These are phyloP conservation scores for Phoma sp. DNA, from an alignment of 2,329 filamentous ascomycete genomes.

Conservation along the genomic window DNA sequence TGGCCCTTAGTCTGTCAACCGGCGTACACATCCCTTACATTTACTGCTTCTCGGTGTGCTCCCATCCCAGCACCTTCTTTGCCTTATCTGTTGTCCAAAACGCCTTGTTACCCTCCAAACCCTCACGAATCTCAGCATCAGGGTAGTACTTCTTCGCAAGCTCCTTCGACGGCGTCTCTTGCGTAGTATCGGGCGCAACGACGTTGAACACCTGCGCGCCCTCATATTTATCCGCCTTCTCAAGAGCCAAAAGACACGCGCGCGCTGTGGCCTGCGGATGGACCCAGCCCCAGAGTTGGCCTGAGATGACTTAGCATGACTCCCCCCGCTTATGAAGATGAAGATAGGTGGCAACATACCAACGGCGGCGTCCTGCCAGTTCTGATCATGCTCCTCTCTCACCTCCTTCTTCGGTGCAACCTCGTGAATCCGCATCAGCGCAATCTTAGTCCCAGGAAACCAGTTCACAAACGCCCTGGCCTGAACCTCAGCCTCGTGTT, in stretches of 20 bases:
- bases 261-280: conserved; percentile 43
- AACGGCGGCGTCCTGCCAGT: conserved; percentile 45
- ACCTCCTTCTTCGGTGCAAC: conserved; percentile 41
- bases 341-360: conserved; percentile 7
- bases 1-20: too few species aligned
- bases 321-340: neutral
- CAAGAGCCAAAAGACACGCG: conserved; percentile 45
- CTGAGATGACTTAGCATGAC: neutral
- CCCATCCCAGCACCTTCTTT: conserved; percentile 30
- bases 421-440: conserved; percentile 48
- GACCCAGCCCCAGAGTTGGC: conserved; percentile 49
- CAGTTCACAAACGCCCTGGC: conserved; percentile 44
- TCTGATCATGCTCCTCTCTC: conserved; percentile 40
- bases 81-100: conserved; percentile 36
- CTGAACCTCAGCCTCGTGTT: conserved; percentile 46
- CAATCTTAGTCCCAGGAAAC: conserved; percentile 49
- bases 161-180: conserved; percentile 25
- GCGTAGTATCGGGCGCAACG: conserved; percentile 39
- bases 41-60: conserved; percentile 30
- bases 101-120: conserved; percentile 24
- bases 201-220: conserved; percentile 48
- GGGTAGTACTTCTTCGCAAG: conserved; percentile 35
- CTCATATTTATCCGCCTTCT: conserved; percentile 38
- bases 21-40: neutral
- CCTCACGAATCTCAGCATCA: conserved; percentile 26